Evolutionary conservation across 2,329 filamentous ascomycete species (phyloP), one percentile per base, ranked within the genome.

Genomic region (Colletotrichum orbiculare): DNA sequence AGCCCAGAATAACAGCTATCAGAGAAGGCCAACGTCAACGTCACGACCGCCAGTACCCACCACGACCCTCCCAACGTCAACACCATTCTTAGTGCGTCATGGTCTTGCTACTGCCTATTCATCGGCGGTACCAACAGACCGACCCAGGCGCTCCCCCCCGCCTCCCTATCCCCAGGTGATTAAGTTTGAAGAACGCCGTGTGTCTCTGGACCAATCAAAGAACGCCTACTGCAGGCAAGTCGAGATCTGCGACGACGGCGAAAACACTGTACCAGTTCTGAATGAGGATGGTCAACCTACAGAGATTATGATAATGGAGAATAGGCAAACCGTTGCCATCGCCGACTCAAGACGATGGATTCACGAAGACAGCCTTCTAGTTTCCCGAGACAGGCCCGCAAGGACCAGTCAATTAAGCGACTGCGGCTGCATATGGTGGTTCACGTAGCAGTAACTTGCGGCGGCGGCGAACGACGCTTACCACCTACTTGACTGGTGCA

Each of bases 371-470:
- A 60, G 63, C 39, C 39, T 54, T 1, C 33, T 65, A 33, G 39
- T 66, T n/a, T 64, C 46, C 10, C 53, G 57, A 58, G 67, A 54
- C 33, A 42, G 54, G 6, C 60, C 64, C 11, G 12, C 54, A n/a
- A 17, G 60, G 39, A 66, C 64, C 6, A 59, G 70, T 25, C 78
- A 84, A 53, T 74, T 85, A 60, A 85, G 81, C 60, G 76, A 81
- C 41, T 87, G 85, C 59, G 83, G 82, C 8, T 87, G 85, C 67
- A 77, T 85, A 68, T 87, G 84, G 84, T 85, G 79, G 76, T 75
- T 81, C 52, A 80, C 77, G 57, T 86, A 53, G 25, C 4, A 25
- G 25, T 25, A 25, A 25, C 25, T 25, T 4, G 15, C 15, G 15
- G 25, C 25, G 25, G 25, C 25, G 25, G 25, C 25, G 25, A 25